A percentile compares a stretch with the other conserved stretches of the same genome.
phyloP scores from a whole-genome alignment of 305 asterid genomes.

The Solanum chacoense region DNA sequence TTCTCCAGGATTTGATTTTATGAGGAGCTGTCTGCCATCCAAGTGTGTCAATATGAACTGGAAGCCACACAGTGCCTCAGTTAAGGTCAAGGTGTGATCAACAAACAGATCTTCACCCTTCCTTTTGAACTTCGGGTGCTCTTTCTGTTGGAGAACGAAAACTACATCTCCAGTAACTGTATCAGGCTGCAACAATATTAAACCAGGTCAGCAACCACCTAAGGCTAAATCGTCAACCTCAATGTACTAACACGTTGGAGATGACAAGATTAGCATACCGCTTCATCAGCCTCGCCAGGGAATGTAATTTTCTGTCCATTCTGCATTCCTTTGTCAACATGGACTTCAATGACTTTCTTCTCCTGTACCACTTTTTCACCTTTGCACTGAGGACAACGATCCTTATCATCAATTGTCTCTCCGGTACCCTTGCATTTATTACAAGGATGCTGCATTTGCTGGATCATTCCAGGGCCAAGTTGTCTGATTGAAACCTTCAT shows the following conservation, averaged over 20 bases:
- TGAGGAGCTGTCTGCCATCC: conserved; percentile 64
- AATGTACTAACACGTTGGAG: not conserved
- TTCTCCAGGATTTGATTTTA: conserved; percentile 67
- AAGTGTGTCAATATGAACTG: conserved; percentile 56
- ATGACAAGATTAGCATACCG: conserved; percentile 10
- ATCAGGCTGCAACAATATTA: conserved; percentile 52
- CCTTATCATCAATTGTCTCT: conserved; percentile 34
- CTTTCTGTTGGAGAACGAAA: conserved; percentile 69
- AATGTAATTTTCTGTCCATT: conserved; percentile 46
- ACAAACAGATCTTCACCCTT: conserved; percentile 70
- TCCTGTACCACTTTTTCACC: conserved; percentile 47
- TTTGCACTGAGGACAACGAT: conserved; percentile 42
- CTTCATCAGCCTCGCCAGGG: conserved; percentile 58
- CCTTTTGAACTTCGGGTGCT: conserved; percentile 68
- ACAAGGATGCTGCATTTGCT: conserved; percentile 54
- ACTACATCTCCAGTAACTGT: conserved; percentile 66
- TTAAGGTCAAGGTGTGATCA: conserved; percentile 53
- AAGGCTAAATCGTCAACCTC: not conserved
- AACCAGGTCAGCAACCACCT: not conserved
- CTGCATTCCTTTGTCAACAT: conserved; percentile 53
- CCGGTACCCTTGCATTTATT: conserved; percentile 49
- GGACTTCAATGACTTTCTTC: conserved; percentile 50
- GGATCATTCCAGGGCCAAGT: conserved; percentile 47
- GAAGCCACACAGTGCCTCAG: conserved; percentile 84
- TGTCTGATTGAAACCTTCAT: conserved; percentile 45